Evolutionary conservation across 108 stramenopile genomes (phyloP).

Genomic region (Fragilaria crotonensis): DNA sequence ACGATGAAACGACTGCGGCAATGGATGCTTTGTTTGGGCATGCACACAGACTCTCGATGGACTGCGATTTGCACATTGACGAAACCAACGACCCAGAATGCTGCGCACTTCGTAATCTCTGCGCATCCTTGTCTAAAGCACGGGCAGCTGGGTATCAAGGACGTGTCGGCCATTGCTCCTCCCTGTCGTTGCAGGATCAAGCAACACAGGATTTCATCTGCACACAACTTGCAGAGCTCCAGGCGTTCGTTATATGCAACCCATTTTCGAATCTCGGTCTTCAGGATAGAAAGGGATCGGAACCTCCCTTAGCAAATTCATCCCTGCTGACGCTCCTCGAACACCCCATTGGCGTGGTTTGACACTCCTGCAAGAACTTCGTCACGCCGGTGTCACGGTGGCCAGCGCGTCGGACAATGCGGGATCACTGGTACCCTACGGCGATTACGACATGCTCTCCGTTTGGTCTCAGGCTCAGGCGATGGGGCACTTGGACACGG

Average conservation of each 20-base stretch:
- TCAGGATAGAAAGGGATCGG: background rate
- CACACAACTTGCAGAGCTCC: background rate
- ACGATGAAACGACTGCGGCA: background rate
- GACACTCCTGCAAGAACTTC: background rate
- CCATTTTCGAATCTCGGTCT: background rate
- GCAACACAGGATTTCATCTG: background rate
- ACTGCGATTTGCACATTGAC: background rate
- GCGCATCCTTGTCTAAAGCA: background rate
- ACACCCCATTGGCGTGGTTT: background rate
- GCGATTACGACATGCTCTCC: background rate
- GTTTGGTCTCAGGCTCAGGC: background rate
- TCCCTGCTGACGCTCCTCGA: background rate
- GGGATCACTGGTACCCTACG: background rate
- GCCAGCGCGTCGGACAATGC: background rate
- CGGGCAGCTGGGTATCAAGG: background rate
- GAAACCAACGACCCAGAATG: background rate
- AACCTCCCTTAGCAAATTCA: background rate
- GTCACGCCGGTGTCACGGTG: background rate
- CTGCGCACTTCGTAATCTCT: background rate
- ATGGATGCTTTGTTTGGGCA: constrained; percentile 1
- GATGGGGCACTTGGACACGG: background rate
- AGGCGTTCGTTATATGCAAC: background rate
- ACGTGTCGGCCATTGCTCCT: background rate
- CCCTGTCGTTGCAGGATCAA: background rate
- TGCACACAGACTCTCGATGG: background rate